phyloP scores from a whole-genome alignment of 75 land plant genomes.

The Chamaecyparis obtusa region DNA sequence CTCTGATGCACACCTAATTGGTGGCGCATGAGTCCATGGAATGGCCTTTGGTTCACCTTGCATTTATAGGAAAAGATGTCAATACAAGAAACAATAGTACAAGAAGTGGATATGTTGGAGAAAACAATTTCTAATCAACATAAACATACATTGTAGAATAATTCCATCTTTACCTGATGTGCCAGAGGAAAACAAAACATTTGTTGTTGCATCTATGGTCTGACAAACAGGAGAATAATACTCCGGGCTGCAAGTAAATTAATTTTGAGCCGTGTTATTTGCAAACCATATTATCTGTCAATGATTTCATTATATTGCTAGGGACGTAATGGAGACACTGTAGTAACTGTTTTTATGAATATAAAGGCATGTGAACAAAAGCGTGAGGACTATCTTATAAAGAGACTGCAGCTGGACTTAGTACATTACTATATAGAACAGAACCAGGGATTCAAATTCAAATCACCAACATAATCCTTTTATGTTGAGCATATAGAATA shows the following conservation, averaged over 20 bases:
- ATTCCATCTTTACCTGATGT: constrained; percentile 64
- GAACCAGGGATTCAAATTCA: background rate
- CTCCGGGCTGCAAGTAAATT: constrained; percentile 44
- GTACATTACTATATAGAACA: background rate
- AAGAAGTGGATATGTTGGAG: background rate
- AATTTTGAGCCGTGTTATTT: constrained; percentile 2
- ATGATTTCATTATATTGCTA: background rate
- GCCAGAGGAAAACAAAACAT: constrained; percentile 92
- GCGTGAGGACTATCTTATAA: background rate
- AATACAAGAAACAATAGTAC: background rate
- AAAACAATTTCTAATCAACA: constrained; percentile 11
- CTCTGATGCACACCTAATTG: constrained; percentile 78
- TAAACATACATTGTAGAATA: background rate
- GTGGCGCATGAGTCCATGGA: constrained; percentile 88
- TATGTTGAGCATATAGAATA: constrained; percentile 13
- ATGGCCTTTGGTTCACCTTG: constrained; percentile 96
- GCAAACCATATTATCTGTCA: background rate
- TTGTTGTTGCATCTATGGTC: constrained; percentile 53
- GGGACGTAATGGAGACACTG: background rate
- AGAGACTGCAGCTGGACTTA: constrained; percentile 8
- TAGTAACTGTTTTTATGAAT: background rate
- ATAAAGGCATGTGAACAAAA: background rate
- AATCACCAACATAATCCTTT: background rate
- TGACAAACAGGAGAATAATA: constrained; percentile 57
- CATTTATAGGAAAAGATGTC: background rate